Evolutionary conservation across 495 filamentous ascomycete species (phyloP).

Genomic region (Aspergillus avenaceus): DNA sequence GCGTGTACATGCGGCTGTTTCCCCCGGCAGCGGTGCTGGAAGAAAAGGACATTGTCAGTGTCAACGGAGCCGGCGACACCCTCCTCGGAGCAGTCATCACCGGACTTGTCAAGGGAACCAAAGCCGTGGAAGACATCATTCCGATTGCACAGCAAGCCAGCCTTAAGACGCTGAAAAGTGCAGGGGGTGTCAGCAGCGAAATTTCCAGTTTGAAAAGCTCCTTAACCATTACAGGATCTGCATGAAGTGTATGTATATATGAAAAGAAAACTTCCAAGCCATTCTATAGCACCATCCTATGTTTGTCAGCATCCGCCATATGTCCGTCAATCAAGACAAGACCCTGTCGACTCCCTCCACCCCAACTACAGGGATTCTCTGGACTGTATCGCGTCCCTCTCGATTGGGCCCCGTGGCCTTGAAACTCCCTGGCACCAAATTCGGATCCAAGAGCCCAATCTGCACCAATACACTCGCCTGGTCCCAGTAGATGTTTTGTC

Average conservation of each 20-base stretch:
- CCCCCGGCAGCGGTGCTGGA: conserved; percentile 59
- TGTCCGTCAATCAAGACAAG: conserved; percentile 4
- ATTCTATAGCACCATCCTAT: no score
- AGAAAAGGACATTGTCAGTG: conserved; percentile 66
- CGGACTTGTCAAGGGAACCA: conserved; percentile 45
- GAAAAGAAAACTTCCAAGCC: neutral
- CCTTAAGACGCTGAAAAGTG: conserved; percentile 66
- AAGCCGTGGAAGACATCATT: conserved; percentile 38
- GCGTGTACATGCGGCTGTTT: conserved; percentile 82
- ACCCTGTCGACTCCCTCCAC: conserved; percentile 12
- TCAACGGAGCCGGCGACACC: conserved; percentile 94
- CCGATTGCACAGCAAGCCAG: conserved; percentile 67
- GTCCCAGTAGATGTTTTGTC: conserved; percentile 83
- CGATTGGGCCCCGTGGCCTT: conserved; percentile 28
- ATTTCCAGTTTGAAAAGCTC: conserved; percentile 13
- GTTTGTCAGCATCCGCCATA: no score
- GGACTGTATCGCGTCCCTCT: conserved; percentile 15
- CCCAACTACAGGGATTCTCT: conserved; percentile 21
- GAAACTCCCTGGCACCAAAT: conserved; percentile 40
- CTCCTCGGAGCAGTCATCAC: conserved; percentile 79
- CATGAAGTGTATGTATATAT: neutral
- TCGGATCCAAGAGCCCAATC: conserved; percentile 65
- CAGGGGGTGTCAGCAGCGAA: conserved; percentile 61
- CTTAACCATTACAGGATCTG: neutral
- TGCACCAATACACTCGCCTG: conserved; percentile 77